Conservation (phyloP, 345 rosid genomes). For the Eucalyptus victrix region DNA sequence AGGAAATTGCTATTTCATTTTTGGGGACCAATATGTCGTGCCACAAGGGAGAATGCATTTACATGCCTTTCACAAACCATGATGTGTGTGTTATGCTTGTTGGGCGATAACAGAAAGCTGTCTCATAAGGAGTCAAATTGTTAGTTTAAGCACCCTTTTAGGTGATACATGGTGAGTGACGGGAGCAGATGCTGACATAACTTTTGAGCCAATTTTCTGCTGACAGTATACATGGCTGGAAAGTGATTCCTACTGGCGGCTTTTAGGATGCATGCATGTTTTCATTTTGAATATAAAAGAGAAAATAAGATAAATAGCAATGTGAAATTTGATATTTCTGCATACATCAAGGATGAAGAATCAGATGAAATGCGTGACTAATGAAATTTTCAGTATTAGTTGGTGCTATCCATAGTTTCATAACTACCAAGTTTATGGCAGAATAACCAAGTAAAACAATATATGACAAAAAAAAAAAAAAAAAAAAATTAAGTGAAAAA, state of each 20-base stretch:
- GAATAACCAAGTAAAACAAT: background rate
- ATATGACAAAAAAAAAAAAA: no score
- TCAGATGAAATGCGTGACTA: background rate
- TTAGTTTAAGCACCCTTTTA: background rate
- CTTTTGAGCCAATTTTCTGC: background rate
- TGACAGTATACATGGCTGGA: background rate
- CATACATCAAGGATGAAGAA: background rate
- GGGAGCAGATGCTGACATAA: background rate
- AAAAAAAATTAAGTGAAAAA: background rate
- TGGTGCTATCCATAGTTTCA: background rate
- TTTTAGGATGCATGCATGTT: background rate
- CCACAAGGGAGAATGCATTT: background rate
- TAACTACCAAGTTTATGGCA: background rate
- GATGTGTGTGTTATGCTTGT: background rate
- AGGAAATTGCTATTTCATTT: background rate
- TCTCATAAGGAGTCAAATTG: background rate
- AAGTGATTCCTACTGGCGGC: background rate
- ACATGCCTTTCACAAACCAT: background rate
- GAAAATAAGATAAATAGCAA: background rate
- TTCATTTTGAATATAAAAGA: background rate
- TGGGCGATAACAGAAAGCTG: background rate
- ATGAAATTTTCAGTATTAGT: background rate
- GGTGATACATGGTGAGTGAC: background rate
- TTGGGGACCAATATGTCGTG: background rate
- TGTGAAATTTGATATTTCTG: background rate